Evolutionary conservation across 1,284 basidiomycete species (phyloP), one percentile per base, ranked within the genome.

Genomic region (Leccinum cinnamomeum): DNA sequence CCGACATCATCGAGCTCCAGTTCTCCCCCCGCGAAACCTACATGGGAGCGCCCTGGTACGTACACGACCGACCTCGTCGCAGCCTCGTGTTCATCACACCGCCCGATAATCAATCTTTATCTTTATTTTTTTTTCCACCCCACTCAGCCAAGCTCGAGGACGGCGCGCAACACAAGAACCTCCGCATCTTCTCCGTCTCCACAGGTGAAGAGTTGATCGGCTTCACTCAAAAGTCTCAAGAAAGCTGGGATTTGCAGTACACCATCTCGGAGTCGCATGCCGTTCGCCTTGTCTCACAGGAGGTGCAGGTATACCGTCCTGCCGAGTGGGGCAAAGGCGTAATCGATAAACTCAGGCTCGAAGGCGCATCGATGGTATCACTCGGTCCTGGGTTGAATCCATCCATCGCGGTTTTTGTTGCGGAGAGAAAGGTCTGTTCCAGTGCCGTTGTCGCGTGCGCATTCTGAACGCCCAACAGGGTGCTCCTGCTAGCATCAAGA

Each of bases 191-290:
- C 82, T 89, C 30, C 30, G 30, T 33, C 30, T 33, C 10, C 30
- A 33, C 30, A 33, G 30, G 30, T 4, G 30, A 33, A 33, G 3
- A 33, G 30, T 33, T 33, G 10, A 33, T 33, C 30, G 30, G 0
- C 30, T 33, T 33, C 30, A 33, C 30, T 33, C 30, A 33, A 33
- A 95, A 95, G 79, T 84, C 86, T 16, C 86, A 86, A 75, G 91
- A 94, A 65, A 85, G 85, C 59, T 96, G 93, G 92, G 87, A 92
- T 73, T 84, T 98, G 58, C 93, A 97, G 71, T 96, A 95, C 78
- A 97, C 95, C 51, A 87, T 93, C 65, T 90, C 91, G 62, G 97
- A 99, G 78, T 88, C 90, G 6, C 90, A 96, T 77, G 93, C 94
- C 44, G 78, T 98, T 65, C 88, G 95, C 58, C 84, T 94, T 50